A percentile compares a stretch with the other conserved stretches of the same genome.
These are phyloP conservation scores for Beta corolliflora DNA, from an alignment of 179 eudicot species.

Conservation along the genomic window DNA sequence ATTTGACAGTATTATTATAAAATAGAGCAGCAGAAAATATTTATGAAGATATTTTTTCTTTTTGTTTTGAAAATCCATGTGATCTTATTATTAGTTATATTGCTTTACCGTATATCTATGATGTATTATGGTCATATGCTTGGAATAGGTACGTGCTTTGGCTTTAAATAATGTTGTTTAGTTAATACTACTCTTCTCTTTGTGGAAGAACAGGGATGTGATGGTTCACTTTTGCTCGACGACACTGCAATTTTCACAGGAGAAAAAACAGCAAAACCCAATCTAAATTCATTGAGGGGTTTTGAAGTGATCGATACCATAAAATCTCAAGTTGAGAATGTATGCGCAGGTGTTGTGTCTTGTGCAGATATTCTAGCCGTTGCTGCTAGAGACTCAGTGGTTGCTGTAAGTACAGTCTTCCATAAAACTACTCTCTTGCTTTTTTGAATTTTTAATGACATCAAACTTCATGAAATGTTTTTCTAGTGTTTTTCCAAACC, in stretches of 20 bases:
- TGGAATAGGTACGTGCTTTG: too few species aligned
- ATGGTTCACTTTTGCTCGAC: background rate
- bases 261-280: background rate
- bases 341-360: slow-evolving; percentile 18
- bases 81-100: too few species aligned
- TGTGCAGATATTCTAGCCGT: slow-evolving; percentile 36
- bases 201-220: slow-evolving; percentile 5
- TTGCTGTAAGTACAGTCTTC: slow-evolving; percentile 8
- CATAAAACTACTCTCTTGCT: background rate
- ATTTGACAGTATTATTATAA: too few species aligned
- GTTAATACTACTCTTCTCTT: background rate
- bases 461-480: too few species aligned
- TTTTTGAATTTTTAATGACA: too few species aligned
- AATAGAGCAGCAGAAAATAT: too few species aligned
- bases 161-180: too few species aligned
- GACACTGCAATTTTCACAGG: background rate
- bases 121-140: too few species aligned
- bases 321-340: slow-evolving; percentile 6
- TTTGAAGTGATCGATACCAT: slow-evolving; percentile 28
- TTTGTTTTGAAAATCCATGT: too few species aligned
- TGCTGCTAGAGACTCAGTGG: slow-evolving; percentile 26
- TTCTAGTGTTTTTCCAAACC: background rate
- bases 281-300: slow-evolving; percentile 18
- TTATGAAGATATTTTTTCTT: too few species aligned
- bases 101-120: too few species aligned